A percentile compares a stretch with the other conserved stretches of the same genome.
phyloP scores from a whole-genome alignment of 352 stramenopile species.

The Pythium periplocum region DNA sequence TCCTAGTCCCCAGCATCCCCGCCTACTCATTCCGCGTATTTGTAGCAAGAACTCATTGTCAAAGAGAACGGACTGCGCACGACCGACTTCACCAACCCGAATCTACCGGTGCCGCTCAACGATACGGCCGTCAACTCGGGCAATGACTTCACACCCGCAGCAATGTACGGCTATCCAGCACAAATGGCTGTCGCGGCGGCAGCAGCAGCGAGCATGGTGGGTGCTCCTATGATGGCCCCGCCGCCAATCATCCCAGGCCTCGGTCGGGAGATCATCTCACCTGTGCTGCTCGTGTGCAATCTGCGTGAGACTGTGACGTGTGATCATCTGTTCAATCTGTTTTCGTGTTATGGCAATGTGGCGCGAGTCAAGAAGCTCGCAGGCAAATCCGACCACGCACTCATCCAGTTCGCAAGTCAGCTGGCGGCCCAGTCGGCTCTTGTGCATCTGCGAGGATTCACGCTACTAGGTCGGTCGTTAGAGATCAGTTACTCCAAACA shows the following conservation, averaged over 20 bases:
- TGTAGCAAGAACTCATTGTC: conserved; percentile 51
- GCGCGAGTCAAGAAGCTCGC: conserved; percentile 53
- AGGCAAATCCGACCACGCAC: conserved; percentile 47
- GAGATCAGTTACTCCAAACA: conserved; percentile 67
- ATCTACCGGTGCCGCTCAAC: conserved; percentile 20
- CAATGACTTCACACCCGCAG: conserved; percentile 12
- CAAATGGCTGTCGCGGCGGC: conserved; percentile 5
- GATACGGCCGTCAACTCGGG: conserved; percentile 24
- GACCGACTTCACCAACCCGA: conserved; percentile 45
- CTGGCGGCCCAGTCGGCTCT: conserved; percentile 38
- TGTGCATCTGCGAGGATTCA: conserved; percentile 50
- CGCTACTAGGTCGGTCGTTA: conserved; percentile 38
- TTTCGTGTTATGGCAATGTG: conserved; percentile 68
- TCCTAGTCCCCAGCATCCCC: not conserved
- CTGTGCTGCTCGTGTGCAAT: conserved; percentile 55
- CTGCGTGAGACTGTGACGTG: conserved; percentile 44
- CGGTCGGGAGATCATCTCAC: conserved; percentile 27
- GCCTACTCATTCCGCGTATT: too few species aligned
- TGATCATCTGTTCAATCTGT: conserved; percentile 64
- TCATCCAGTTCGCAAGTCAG: conserved; percentile 53
- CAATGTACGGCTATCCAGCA: conserved; percentile 17
- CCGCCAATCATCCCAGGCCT: conserved; percentile 12
- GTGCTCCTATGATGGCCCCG: conserved; percentile 1
- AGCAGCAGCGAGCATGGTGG: conserved; percentile 14
- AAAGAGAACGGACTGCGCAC: conserved; percentile 53